phyloP scores from a whole-genome alignment of 805 yeast species.

The Ogataea nitratoaversa region DNA sequence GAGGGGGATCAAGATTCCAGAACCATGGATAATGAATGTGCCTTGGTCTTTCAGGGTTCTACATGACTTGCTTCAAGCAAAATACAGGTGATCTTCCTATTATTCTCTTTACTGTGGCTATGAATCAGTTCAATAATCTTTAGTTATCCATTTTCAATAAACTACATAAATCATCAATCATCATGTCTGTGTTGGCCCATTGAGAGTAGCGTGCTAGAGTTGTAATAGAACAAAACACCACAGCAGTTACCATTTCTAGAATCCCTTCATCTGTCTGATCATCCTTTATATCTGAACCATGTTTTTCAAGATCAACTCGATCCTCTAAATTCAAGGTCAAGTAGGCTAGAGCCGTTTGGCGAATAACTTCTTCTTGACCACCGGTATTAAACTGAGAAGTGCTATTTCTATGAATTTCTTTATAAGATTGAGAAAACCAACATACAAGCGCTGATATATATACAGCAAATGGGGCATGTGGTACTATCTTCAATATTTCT shows the following conservation, averaged over 20 bases:
- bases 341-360: slow-evolving; percentile 2
- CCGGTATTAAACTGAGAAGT: not conserved
- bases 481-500: slow-evolving; percentile 3
- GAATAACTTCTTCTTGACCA: not conserved
- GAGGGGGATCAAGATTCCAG: no score
- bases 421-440: slow-evolving; percentile 3
- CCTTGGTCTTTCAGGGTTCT: no score
- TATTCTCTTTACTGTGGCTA: no score
- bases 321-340: slow-evolving; percentile 1
- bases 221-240: slow-evolving; percentile 1
- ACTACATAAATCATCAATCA: slow-evolving; percentile 3
- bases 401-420: no score
- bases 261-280: not conserved
- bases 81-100: no score
- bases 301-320: not conserved
- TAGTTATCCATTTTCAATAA: not conserved
- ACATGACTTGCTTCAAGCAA: no score
- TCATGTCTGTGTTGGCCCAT: slow-evolving; percentile 2
- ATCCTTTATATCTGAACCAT: not conserved
- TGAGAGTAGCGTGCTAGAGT: slow-evolving; percentile 3
- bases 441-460: slow-evolving; percentile 5
- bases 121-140: not conserved
- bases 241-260: not conserved
- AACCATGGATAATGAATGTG: no score
- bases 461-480: slow-evolving; percentile 4